Evolutionary conservation across 169 alveolate species (phyloP).

Genomic region (Plasmodium falciparum): DNA sequence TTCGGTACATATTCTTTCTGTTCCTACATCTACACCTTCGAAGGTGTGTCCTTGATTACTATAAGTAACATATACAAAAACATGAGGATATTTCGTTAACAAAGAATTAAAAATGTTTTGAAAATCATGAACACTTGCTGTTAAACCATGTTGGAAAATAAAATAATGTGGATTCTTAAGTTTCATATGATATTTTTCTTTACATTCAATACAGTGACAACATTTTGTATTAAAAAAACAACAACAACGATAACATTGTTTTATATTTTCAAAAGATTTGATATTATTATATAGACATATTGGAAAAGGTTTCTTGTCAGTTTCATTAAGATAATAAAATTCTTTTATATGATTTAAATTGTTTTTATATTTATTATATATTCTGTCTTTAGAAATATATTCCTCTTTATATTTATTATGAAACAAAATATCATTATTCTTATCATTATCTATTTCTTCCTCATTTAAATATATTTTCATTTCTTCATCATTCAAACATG

Average conservation of each 20-base stretch:
- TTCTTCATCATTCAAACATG: too few relatives aligned
- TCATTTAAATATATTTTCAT: neutral
- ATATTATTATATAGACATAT: conserved; percentile 63
- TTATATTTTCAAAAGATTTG: conserved; percentile 70
- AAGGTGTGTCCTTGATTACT: conserved; percentile 82
- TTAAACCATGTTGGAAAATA: conserved; percentile 83
- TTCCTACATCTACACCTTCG: conserved; percentile 82
- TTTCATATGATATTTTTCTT: conserved; percentile 63
- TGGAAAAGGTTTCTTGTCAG: conserved; percentile 59
- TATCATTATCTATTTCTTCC: neutral
- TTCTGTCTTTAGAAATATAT: neutral
- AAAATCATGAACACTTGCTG: conserved; percentile 82
- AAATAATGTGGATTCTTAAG: conserved; percentile 80
- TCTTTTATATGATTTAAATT: conserved; percentile 54
- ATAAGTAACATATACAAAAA: conserved; percentile 82
- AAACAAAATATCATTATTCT: neutral
- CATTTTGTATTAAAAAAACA: conserved; percentile 79
- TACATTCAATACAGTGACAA: conserved; percentile 82
- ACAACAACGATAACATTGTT: conserved; percentile 78
- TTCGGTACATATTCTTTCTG: conserved; percentile 80
- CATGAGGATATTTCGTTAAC: conserved; percentile 77
- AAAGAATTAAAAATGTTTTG: conserved; percentile 75
- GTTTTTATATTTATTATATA: conserved; percentile 57
- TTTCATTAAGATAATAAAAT: conserved; percentile 58
- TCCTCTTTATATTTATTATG: neutral